Conservation (phyloP, 306 rosid species). For the Spatholobus suberectus region DNA sequence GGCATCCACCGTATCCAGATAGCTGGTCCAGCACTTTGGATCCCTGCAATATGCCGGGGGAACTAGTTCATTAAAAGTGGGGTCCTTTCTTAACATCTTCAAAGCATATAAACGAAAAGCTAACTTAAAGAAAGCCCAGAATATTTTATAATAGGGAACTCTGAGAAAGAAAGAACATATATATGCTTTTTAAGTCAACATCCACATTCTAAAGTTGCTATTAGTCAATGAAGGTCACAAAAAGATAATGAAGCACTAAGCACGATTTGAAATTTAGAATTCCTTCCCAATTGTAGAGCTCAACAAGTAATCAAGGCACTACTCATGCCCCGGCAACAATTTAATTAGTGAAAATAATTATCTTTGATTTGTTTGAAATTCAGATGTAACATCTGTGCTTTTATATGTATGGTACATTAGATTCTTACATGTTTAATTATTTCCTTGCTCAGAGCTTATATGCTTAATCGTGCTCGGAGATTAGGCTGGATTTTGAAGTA, state of each 20-base stretch:
- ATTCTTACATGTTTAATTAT: constrained; percentile 57
- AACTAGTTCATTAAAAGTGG: constrained; percentile 59
- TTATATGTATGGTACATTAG: constrained; percentile 48
- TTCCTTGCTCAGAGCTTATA: constrained; percentile 48
- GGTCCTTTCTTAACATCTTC: constrained; percentile 50
- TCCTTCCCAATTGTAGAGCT: constrained; percentile 26
- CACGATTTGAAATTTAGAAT: constrained; percentile 35
- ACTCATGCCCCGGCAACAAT: not conserved
- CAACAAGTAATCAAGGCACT: constrained; percentile 29
- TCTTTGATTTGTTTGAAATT: constrained; percentile 47
- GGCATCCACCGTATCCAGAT: constrained; percentile 37
- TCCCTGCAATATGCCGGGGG: constrained; percentile 54
- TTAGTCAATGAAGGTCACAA: constrained; percentile 41
- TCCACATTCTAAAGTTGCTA: constrained; percentile 14
- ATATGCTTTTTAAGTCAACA: constrained; percentile 48
- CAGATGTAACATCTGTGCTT: constrained; percentile 47
- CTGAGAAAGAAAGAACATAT: constrained; percentile 43
- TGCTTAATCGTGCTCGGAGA: constrained; percentile 45
- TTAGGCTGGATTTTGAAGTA: constrained; percentile 43
- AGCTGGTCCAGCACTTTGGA: constrained; percentile 52
- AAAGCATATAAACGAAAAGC: constrained; percentile 52
- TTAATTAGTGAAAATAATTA: constrained; percentile 37
- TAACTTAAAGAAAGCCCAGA: constrained; percentile 48
- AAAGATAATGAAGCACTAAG: constrained; percentile 31
- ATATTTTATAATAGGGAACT: constrained; percentile 50